Evolutionary conservation across 108 stramenopile species (phyloP), one percentile per base, ranked within the genome.

Genomic region (Conticribra guillardii): DNA sequence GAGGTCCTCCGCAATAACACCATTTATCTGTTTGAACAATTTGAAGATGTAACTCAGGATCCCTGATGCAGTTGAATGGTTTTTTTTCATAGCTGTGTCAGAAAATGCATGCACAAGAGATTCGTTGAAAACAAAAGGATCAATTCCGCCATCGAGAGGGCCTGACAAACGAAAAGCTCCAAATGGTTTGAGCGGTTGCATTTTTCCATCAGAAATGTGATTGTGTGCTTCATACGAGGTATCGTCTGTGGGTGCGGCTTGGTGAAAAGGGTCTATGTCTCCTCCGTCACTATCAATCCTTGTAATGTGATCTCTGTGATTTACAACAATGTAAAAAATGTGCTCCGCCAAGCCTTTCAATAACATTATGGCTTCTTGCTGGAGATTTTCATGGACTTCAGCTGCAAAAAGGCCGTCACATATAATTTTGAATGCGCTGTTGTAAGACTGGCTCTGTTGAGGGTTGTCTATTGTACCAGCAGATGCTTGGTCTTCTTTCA

Each of bases 201-300:
- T 47, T 52, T 79, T 79, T 17, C 77, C 69, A 17, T 57, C 67
- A 9, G 49, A 48, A 53, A 62, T 41, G 30, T 73, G 69, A 44
- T 64, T 68, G 21, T 74, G 67, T 29, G 48, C 18, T 19, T 73
- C 82, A 55, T 61, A 69, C 9, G 64, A 52, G 32, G 68, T 66
- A 54, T 51, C 47, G 15, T 47, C 58, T 21, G 19, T 21, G 28
- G 45, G 17, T 27, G 50, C 50, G n/a, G 11, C 49, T 46, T 32
- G 34, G 16, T 59, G 51, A 44, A 56, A 49, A 23, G 57, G 28
- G n/a, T 80, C 63, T 52, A 65, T 59, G 30, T 73, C 47, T 32
- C 81, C 77, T 14, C 89, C 89, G 74, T 88, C 86, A 32, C 84
- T 78, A 75, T 90, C 89, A 23, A 90, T 78, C 48, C 83, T 63